phyloP scores from a whole-genome alignment of 2,329 filamentous ascomycete genomes.

The Macrophomina pseudophaseolina region DNA sequence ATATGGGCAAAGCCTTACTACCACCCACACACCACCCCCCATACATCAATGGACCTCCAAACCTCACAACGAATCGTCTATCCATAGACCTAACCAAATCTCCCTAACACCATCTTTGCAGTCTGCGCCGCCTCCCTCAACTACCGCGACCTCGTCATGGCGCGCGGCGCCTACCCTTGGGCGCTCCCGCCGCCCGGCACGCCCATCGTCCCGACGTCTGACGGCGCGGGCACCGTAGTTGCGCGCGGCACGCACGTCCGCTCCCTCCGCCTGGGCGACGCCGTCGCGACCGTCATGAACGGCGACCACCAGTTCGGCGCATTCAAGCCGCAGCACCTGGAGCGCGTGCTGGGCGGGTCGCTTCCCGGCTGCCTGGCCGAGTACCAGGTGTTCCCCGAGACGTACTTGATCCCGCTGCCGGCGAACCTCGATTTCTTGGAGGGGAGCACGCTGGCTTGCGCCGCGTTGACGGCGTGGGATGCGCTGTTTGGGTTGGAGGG shows the following conservation, averaged over 20 bases:
- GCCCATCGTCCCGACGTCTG: conserved; percentile 53
- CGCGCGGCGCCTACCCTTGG: conserved; percentile 45
- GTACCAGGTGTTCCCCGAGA: conserved; percentile 69
- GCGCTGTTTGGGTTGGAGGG: conserved; percentile 56
- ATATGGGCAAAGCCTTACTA: background rate
- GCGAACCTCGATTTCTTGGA: conserved; percentile 55
- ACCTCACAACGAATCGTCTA: background rate
- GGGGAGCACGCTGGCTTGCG: conserved; percentile 54
- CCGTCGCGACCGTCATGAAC: conserved; percentile 66
- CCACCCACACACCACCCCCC: too few species aligned
- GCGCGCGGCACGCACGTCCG: conserved; percentile 65
- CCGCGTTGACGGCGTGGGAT: conserved; percentile 56
- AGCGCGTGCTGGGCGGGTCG: conserved; percentile 69
- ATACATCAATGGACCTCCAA: too few species aligned
- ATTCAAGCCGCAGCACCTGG: conserved; percentile 45
- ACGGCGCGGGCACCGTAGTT: conserved; percentile 69
- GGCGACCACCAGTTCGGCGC: conserved; percentile 60
- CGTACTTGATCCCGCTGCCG: conserved; percentile 69
- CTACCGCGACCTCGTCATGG: conserved; percentile 56
- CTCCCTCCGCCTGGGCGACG: conserved; percentile 67
- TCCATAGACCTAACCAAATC: background rate
- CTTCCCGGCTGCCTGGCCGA: conserved; percentile 71
- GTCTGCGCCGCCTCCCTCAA: conserved; percentile 56
- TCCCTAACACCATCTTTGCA: conserved; percentile 29
- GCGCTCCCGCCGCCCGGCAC: conserved; percentile 39